These are phyloP conservation scores for Hygrocybe coccinea DNA, from an alignment of 768 basidiomycete species.

Conservation along the genomic window DNA sequence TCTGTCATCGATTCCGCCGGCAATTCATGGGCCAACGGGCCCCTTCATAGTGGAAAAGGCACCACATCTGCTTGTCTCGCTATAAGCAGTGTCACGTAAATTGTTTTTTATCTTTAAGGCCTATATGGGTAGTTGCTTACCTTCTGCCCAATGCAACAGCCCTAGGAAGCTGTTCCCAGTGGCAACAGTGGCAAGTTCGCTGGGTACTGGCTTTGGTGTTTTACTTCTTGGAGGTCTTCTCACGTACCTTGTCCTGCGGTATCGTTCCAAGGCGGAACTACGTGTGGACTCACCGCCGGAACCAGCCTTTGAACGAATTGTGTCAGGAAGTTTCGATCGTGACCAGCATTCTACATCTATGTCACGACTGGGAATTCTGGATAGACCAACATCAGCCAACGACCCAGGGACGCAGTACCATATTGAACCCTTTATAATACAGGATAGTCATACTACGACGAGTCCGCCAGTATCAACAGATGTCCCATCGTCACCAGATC, in stretches of 20 bases:
- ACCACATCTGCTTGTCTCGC: neutral
- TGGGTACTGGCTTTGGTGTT: neutral
- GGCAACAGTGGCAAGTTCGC: neutral
- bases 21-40: conserved; percentile 52
- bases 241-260: neutral
- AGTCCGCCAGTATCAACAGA: too few relatives aligned
- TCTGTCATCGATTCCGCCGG: conserved; percentile 50
- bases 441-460: conserved; percentile 22
- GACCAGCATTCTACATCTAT: neutral
- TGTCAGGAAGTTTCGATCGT: neutral
- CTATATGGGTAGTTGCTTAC: neutral
- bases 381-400: neutral
- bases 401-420: conserved; percentile 26
- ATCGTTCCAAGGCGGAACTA: neutral
- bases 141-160: neutral
- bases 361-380: neutral
- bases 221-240: neutral
- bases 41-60: conserved; percentile 48
- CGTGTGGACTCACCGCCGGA: too few relatives aligned
- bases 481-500: too few relatives aligned
- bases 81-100: neutral
- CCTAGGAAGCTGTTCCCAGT: neutral
- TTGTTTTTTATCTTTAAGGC: neutral
- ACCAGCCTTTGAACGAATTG: neutral
- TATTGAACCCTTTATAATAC: conserved; percentile 42